Percentiles rank a stretch among this genome's conserved stretches.
Evolutionary conservation across 164 flowering plant genomes (phyloP).

Genomic region (Aristolochia fimbriata): DNA sequence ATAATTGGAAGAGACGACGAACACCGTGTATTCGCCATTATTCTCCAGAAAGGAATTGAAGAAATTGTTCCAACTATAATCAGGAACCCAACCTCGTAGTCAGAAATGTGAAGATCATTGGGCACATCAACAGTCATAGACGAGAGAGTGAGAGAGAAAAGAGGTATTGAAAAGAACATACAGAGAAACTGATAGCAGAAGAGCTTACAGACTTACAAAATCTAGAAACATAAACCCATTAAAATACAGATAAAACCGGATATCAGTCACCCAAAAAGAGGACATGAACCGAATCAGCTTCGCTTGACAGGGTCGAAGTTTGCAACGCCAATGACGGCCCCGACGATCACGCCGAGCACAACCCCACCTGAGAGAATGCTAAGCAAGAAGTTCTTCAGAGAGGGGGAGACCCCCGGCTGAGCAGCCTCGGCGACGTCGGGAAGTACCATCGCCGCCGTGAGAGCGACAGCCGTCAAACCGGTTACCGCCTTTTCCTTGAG

Average conservation of each 20-base stretch:
- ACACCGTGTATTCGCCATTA: no score
- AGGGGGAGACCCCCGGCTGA: slow-evolving; percentile 45
- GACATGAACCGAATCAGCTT: slow-evolving; percentile 15
- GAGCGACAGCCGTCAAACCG: slow-evolving; percentile 52
- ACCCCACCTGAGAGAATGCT: slow-evolving; percentile 75
- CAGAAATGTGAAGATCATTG: no score
- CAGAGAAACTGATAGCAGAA: not conserved
- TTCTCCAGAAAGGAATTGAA: no score
- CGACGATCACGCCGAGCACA: slow-evolving; percentile 41
- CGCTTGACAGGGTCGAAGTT: slow-evolving; percentile 87
- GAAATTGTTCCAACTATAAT: no score
- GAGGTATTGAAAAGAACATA: not conserved
- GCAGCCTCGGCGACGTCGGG: slow-evolving; percentile 78
- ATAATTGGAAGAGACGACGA: no score
- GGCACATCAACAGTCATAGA: not conserved
- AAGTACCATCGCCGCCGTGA: slow-evolving; percentile 49
- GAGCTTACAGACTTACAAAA: not conserved
- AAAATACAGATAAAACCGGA: not conserved
- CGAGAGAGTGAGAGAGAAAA: not conserved
- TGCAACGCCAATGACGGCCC: slow-evolving; percentile 67
- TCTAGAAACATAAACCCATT: not conserved
- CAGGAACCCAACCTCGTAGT: no score
- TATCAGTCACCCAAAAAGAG: not conserved
- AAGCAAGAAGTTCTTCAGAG: slow-evolving; percentile 79
- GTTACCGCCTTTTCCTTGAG: slow-evolving; percentile 60